Evolutionary conservation across 2,329 filamentous ascomycete genomes (phyloP).

Genomic region (Botryosphaeria dothidea): DNA sequence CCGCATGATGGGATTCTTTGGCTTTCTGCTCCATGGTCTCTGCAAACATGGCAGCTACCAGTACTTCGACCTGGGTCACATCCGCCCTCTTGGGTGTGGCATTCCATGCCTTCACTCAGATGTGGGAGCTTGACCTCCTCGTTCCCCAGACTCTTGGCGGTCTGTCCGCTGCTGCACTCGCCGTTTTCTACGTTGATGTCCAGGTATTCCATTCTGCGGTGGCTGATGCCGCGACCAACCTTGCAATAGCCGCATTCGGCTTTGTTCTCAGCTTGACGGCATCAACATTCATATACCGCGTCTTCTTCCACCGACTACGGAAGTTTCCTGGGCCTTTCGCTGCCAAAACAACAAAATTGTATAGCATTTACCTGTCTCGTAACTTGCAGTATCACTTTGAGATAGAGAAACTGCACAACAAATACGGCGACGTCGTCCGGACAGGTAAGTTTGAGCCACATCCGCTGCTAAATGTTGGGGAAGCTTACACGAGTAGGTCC

Average conservation of each 20-base stretch:
- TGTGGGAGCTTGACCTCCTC: not conserved
- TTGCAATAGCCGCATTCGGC: constrained; percentile 2
- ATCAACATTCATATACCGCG: constrained; percentile 27
- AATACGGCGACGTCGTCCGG: constrained; percentile 5
- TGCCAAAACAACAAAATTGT: constrained; percentile 36
- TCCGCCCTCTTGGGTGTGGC: not conserved
- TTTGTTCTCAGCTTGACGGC: not conserved
- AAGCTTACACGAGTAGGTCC: not conserved
- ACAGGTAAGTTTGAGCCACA: not conserved
- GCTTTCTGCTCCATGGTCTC: not conserved
- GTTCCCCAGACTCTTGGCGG: not conserved
- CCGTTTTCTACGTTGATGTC: not conserved
- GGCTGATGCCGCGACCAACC: not conserved
- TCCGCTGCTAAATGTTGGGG: not conserved
- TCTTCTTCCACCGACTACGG: constrained; percentile 36
- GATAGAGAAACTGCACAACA: not conserved
- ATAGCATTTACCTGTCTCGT: constrained; percentile 23
- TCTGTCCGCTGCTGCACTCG: not conserved
- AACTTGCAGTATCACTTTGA: constrained; percentile 6
- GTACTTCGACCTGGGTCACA: not conserved
- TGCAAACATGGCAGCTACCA: not conserved
- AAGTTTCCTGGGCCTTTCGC: constrained; percentile 36
- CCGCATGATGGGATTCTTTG: too few species aligned
- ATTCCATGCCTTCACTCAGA: not conserved
- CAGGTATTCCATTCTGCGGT: not conserved